Conservation (phyloP, 164 flowering plant genomes). For the Amborella trichopoda region DNA sequence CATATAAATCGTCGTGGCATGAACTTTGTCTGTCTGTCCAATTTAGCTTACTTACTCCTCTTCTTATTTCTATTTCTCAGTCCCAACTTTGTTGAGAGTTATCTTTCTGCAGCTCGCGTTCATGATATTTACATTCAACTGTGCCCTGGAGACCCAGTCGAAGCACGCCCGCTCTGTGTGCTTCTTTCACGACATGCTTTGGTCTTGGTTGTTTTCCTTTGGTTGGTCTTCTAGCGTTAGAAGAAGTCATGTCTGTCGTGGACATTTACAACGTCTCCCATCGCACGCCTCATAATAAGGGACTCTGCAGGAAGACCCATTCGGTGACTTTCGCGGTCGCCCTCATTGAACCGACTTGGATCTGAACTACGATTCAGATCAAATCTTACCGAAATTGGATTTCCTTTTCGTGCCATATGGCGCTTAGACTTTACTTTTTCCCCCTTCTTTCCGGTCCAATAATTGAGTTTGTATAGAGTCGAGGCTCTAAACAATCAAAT, state of each 20-base stretch:
- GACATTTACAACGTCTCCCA: not conserved
- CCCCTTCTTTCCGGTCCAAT: conserved; percentile 3
- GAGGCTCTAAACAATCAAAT: too few species aligned
- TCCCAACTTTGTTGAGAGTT: too few species aligned
- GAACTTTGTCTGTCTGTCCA: too few species aligned
- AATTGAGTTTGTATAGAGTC: too few species aligned
- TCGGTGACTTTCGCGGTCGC: not conserved
- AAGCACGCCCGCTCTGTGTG: conserved; percentile 1
- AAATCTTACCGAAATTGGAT: conserved; percentile 4
- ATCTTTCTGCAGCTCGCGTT: not conserved
- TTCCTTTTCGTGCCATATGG: conserved; percentile 1
- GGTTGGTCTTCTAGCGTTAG: conserved; percentile 1
- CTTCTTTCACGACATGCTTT: conserved; percentile 4
- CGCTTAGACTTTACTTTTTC: conserved; percentile 3
- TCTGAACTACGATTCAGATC: conserved; percentile 1
- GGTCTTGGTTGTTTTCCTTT: not conserved
- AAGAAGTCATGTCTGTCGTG: not conserved
- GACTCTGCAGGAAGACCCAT: not conserved
- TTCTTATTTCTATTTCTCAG: too few species aligned
- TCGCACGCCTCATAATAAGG: not conserved
- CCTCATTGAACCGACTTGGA: conserved; percentile 1
- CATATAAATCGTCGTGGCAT: too few species aligned
- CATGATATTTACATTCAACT: conserved; percentile 3
- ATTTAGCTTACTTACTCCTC: too few species aligned
- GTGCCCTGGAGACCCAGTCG: conserved; percentile 2